Conservation (phyloP, 1,284 basidiomycete species). For the Fistulinella staudtii region DNA sequence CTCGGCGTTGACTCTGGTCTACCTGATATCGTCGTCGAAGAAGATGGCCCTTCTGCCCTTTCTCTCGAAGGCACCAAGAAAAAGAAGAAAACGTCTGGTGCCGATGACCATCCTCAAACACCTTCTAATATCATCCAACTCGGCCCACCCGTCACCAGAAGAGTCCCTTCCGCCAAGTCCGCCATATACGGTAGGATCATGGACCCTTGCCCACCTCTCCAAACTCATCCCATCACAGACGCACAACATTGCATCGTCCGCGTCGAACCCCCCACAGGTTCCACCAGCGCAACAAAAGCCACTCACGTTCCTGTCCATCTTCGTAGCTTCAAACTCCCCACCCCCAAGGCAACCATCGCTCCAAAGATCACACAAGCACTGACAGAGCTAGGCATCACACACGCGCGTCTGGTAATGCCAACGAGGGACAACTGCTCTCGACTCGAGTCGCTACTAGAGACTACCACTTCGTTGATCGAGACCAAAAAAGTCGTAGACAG, state of each 20-base stretch:
- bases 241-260: slow-evolving; percentile 73
- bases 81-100: slow-evolving; percentile 40
- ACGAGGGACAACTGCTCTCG: slow-evolving; percentile 74
- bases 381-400: slow-evolving; percentile 70
- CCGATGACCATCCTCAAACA: slow-evolving; percentile 59
- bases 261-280: slow-evolving; percentile 51
- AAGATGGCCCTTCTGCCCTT: slow-evolving; percentile 47
- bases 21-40: slow-evolving; percentile 65
- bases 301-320: slow-evolving; percentile 75
- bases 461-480: slow-evolving; percentile 73
- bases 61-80: slow-evolving; percentile 43
- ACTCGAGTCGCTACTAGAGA: slow-evolving; percentile 70
- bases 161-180: slow-evolving; percentile 46
- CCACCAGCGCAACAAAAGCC: slow-evolving; percentile 59
- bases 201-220: neutral
- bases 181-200: slow-evolving; percentile 50
- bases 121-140: slow-evolving; percentile 46
- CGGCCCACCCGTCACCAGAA: slow-evolving; percentile 44
- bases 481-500: slow-evolving; percentile 86
- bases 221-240: slow-evolving; percentile 43
- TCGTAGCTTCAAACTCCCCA: slow-evolving; percentile 78
- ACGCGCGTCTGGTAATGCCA: slow-evolving; percentile 84
- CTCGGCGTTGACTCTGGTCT: slow-evolving; percentile 84
- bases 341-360: slow-evolving; percentile 69
- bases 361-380: slow-evolving; percentile 73